Base-by-base conservation (phyloP, 2,329 filamentous ascomycete species). In the Hypoxylon sp. region DNA sequence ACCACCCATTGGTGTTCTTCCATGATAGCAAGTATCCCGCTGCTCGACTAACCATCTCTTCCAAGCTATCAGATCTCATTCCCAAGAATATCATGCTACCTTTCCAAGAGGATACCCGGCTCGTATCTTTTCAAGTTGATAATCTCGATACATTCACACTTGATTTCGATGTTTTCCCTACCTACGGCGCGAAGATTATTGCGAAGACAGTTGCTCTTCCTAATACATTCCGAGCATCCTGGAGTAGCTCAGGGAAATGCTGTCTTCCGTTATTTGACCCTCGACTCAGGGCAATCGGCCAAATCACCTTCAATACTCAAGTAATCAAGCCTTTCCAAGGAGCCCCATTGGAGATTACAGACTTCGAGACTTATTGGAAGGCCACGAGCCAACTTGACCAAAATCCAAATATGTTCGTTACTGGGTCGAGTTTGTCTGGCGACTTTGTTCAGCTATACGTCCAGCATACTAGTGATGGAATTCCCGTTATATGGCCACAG, bases 281-380 rank as follows among this genome's bases (percentile, higher is more conserved):
- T 4, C 89, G 96, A 21, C 86, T 98, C 53, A 89, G 95, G 50
- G 92, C 94, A 7, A 98, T 99, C 75, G 96, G 96, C 5, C 93
- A 97, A 75, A 93, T 98, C 72, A 93, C 90, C 70, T 99, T 99
- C 83, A 92, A 93, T 71, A 97, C 93, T 61, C 94, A 98, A 78
- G 93, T 98, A 27, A 97, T 99, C 79, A 98, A 97, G 76, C 96
- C 96, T 0, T 99, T 98, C 82, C 89, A 91, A 69, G 95, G 96
- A 6, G 92, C 94, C 67, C 94, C 96, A 2, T 84, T 99, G 21
- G 96, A 99, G 79, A 98, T 99, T 67, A 97, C 96, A 0, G 94
- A 98, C 76, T 99, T 98, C 75, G 96, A 97, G 70, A 98, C 96
- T 0, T 99, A 99, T 80, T 99, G 96, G 96, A 99, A 98, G 80